A percentile compares a stretch with the other conserved stretches of the same genome.
Evolutionary conservation across 2,329 filamentous ascomycete species (phyloP).

Genomic region (Curvularia sp.): DNA sequence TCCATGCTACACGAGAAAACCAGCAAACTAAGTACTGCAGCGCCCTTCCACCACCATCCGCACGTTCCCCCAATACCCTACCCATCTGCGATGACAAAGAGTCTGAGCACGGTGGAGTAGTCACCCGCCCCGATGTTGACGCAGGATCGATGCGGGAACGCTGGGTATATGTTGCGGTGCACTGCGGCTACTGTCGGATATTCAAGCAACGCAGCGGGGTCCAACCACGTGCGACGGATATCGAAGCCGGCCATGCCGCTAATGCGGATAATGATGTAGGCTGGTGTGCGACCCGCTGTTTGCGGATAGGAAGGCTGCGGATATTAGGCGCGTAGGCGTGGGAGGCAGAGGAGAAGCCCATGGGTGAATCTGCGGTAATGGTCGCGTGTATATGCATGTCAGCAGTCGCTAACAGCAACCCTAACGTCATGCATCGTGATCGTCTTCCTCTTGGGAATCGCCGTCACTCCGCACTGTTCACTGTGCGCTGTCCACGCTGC

Average conservation of each 20-base stretch:
- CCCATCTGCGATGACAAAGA: constrained; percentile 14
- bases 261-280: constrained; percentile 30
- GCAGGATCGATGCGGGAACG: constrained; percentile 12
- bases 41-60: constrained; percentile 39
- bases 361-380: not conserved
- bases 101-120: constrained; percentile 7
- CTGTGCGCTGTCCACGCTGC: not conserved
- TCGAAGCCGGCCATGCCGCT: constrained; percentile 17
- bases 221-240: constrained; percentile 31
- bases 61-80: constrained; percentile 36
- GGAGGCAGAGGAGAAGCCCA: constrained; percentile 1
- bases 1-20: not conserved
- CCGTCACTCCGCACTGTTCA: not conserved
- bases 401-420: not conserved
- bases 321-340: constrained; percentile 21
- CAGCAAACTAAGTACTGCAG: constrained; percentile 26
- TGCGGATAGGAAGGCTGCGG: constrained; percentile 21
- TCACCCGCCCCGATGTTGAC: constrained; percentile 19
- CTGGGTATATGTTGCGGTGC: constrained; percentile 34
- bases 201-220: constrained; percentile 3
- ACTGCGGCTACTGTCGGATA: constrained; percentile 37
- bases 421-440: not conserved
- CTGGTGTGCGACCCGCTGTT: constrained; percentile 6
- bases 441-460: not conserved
- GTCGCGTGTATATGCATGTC: not conserved